Base-by-base conservation (phyloP, 192 early-diverging fungal genomes). In the Podila clonocystis region DNA sequence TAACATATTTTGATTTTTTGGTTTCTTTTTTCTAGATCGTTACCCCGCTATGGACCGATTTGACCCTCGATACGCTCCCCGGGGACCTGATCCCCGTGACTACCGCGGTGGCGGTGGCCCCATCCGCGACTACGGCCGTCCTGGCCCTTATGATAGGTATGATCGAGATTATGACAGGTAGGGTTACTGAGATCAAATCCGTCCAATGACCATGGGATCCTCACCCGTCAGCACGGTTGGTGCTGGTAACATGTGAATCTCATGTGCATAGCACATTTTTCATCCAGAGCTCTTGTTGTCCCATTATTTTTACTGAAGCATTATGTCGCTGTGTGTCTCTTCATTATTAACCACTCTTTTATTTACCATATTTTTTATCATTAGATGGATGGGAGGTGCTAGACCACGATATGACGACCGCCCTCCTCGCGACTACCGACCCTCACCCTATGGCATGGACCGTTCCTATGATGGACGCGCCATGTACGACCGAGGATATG, bases 11-110 rank as follows among this genome's bases (percentile, higher is more conserved):
- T 55, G 52, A 55, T 50, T 17, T 45, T 34, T 24, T n/a, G n/a
- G n/a, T n/a, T n/a, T 64, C 9, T 13, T 38, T 12, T 36, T 4
- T 69, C 20, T 31, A 79, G 69, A 61, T 66, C 71, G 73, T 36
- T 36, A 36, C 22, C 84, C 75, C 29, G 72, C 72, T 9, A 65
- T 62, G 20, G 84, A 85, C 9, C 55, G 84, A 62, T 75, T 79
- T 70, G 84, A 85, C 22, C 84, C 79, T 60, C 75, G 80, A 65
- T 80, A 82, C 45, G 80, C 78, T 60, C 82, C 82, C 38, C 76
- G 76, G 58, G 76, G 84, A 73, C 72, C 84, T 49, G 82, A 85
- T 50, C 77, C 77, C 41, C 72, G 77, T 20, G 77, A 80, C 0
- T 80, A 80, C 71, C 68, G 77, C 59, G 70, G 77, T 20, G 75